These are phyloP conservation scores for Clarkia xantiana DNA, from an alignment of 345 rosid species.

Conservation along the genomic window DNA sequence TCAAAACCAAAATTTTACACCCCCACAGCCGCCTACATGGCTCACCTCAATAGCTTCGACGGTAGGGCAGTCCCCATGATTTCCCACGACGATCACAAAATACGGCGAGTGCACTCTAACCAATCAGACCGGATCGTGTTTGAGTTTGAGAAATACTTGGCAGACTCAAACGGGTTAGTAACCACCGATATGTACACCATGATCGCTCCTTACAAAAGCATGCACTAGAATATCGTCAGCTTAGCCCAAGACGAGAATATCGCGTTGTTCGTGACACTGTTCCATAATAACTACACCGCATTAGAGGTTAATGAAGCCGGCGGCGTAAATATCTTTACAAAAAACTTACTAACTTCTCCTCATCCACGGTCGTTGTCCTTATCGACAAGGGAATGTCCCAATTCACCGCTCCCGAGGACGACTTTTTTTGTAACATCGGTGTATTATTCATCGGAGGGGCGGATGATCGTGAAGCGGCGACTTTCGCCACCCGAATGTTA, in stretches of 20 bases:
- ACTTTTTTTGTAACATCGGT: slow-evolving; percentile 3
- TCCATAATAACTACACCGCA: slow-evolving; percentile 1
- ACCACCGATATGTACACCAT: slow-evolving; percentile 7
- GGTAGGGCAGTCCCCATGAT: slow-evolving; percentile 14
- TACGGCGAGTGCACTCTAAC: not conserved
- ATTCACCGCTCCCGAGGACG: not conserved
- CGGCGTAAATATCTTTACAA: slow-evolving; percentile 1
- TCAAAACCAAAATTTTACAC: slow-evolving; percentile 2
- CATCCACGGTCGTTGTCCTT: slow-evolving; percentile 18
- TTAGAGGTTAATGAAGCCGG: not conserved
- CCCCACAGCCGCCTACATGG: slow-evolving; percentile 14
- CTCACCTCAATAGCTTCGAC: too few relatives aligned
- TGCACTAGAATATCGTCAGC: slow-evolving; percentile 17
- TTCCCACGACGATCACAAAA: slow-evolving; percentile 8
- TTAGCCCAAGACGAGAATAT: slow-evolving; percentile 8
- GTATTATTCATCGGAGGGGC: slow-evolving; percentile 18
- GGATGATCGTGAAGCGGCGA: slow-evolving; percentile 22
- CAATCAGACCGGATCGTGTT: slow-evolving; percentile 12
- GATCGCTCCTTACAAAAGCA: slow-evolving; percentile 14
- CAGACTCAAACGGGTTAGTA: not conserved
- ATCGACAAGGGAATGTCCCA: slow-evolving; percentile 8
- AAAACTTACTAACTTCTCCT: slow-evolving; percentile 6
- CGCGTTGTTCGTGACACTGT: slow-evolving; percentile 15
- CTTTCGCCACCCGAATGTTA: too few relatives aligned
- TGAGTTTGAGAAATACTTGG: slow-evolving; percentile 14